Evolutionary conservation across 257 asterid genomes (phyloP), one percentile per base, ranked within the genome.

Genomic region (Rhazya stricta): DNA sequence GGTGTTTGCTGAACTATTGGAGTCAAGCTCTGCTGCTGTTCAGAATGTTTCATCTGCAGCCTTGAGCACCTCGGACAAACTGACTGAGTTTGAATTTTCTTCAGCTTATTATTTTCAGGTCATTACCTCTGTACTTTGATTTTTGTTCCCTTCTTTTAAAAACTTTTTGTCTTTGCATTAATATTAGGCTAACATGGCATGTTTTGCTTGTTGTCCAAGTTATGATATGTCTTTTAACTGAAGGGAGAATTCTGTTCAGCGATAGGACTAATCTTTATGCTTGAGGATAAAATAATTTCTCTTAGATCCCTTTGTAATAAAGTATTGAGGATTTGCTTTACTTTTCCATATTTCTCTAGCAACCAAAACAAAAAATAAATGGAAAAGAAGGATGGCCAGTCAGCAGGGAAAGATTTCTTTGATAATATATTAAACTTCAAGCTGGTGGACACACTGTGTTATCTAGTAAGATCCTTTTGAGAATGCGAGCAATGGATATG

Each of bases 51-150:
- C 91, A n/a, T 77, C 81, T 68, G 76, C 76, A 79, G 81, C 71
- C 76, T 77, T 91, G 34, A 90, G 79, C 45, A 82, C 89, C 80
- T 78, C 89, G 21, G 98, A 91, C 74, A 89, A 86, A 85, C 87
- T 94, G 78, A 92, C 94, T 29, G 94, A 91, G 66, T 86, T 96
- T 92, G 99, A 95, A 79, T 91, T 81, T 74, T 85, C 86, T 77
- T 89, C 98, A 57, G 96, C 97, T 79, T 87, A 92, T 80, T 95
- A 95, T 81, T 89, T 82, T 84, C 99, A 91, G 97, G 99, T 89
- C 69, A 46, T 58, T 72, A 23, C 60, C 56, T 73, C 43, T 27
- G 53, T 71, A 78, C 54, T 69, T 19, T 37, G 9, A 23, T 18
- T 62, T 69, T 57, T 51, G 16, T 15, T 12, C 53, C 29, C 51